Evolutionary conservation across 176 grass and related monocot genomes (phyloP), one percentile per base, ranked within the genome.

Genomic region (Olyra latifolia): DNA sequence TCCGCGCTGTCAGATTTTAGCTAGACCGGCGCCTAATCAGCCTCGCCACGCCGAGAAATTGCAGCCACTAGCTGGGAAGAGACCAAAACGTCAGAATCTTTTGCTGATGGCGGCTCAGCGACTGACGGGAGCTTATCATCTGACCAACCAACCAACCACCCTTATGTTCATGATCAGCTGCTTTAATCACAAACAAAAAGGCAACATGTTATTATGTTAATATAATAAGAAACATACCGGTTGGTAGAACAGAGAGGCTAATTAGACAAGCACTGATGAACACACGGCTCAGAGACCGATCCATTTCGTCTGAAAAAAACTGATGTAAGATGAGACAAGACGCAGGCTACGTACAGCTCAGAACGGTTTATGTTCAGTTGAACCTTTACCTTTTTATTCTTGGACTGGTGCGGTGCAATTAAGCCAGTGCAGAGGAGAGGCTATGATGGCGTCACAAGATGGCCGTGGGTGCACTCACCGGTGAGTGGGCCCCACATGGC

Each of bases 1-100:
- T 67, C 84, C 38, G 73, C 48, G 69, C 76, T 74, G 39, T 64
- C 76, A 80, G 59, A 80, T 65, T n/a, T n/a, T 35, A 66, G 46
- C 58, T 35, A 35, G 19, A 46, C 58, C 35, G 75, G 46, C 66
- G 66, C 58, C 84, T 46, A 86, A 78, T 42, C 83, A 19, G 4
- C 43, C 35, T 45, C 35, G 35, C 67, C 35, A n/a, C 8, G n/a
- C 52, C 10, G 20, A 38, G 22, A 65, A 68, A 73, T n/a, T 47
- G 25, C 84, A 86, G 19, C 76, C 38, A 86, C 68, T 80, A 35
- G 68, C 2, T 72, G 29, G 44, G 7, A 53, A 56, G 7, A 15
- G 44, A 72, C 46, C 23, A 80, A 86, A 80, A 80, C 54, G 83
- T 61, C 67, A 54, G 38, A 25, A 79, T 73, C 9, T 56, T 12